Conservation (phyloP, 306 rosid species). For the Prosopis cineraria region DNA sequence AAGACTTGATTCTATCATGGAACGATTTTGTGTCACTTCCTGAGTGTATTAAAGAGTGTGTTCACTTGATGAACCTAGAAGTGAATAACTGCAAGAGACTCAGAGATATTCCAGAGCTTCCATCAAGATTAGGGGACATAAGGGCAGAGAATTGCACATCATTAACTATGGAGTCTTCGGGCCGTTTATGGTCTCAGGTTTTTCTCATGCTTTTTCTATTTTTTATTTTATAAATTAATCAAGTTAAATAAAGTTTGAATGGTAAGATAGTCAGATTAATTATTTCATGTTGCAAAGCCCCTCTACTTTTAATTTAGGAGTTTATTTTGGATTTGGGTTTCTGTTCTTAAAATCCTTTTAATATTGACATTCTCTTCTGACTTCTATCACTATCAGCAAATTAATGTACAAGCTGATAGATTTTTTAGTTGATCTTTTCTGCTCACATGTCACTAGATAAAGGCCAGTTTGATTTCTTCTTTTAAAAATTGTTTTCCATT, state of each 20-base stretch:
- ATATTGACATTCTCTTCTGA: background rate
- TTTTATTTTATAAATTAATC: background rate
- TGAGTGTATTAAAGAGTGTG: constrained; percentile 13
- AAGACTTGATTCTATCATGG: background rate
- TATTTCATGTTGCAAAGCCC: background rate
- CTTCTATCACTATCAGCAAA: background rate
- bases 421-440: background rate
- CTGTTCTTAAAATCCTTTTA: background rate
- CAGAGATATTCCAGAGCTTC: constrained; percentile 20
- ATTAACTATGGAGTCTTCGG: background rate
- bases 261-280: background rate
- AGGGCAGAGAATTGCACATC: background rate
- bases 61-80: background rate
- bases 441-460: background rate
- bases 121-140: background rate
- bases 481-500: too few species aligned
- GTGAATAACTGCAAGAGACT: background rate
- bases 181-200: constrained; percentile 33
- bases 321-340: too few species aligned
- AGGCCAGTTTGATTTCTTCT: too few species aligned
- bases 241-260: background rate
- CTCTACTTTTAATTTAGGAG: background rate
- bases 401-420: background rate
- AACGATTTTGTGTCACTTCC: constrained; percentile 22
- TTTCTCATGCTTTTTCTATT: background rate